phyloP scores from a whole-genome alignment of 2,329 filamentous ascomycete genomes.

The Pseudophaeomoniella oleicola region DNA sequence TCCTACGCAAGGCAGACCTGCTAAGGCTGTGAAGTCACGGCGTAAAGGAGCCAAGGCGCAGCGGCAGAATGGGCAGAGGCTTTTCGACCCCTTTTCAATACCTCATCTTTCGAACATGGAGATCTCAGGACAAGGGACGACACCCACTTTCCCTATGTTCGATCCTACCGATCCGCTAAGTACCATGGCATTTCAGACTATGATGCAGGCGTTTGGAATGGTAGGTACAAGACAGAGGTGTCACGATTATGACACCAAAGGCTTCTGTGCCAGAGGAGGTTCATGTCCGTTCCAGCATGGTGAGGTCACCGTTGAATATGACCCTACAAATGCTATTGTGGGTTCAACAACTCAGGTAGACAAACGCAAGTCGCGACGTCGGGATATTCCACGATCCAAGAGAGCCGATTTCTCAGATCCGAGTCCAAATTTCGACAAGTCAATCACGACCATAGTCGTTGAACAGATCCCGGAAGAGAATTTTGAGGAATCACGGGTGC shows the following conservation, averaged over 20 bases:
- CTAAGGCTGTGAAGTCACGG: slow-evolving; percentile 2
- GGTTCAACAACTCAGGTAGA: background rate
- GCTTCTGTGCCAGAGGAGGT: slow-evolving; percentile 41
- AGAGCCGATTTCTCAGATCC: slow-evolving; percentile 39
- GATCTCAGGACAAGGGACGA: slow-evolving; percentile 12
- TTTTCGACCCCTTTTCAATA: too few species aligned
- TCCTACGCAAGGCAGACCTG: background rate
- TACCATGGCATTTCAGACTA: slow-evolving; percentile 32
- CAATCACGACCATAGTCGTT: slow-evolving; percentile 41
- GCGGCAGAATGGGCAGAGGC: background rate
- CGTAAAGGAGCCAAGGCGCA: background rate
- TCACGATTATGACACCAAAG: slow-evolving; percentile 43
- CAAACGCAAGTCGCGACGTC: too few species aligned
- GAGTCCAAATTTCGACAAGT: slow-evolving; percentile 37
- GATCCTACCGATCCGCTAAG: slow-evolving; percentile 42
- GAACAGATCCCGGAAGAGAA: slow-evolving; percentile 47
- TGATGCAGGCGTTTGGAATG: slow-evolving; percentile 18
- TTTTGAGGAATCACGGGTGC: slow-evolving; percentile 37
- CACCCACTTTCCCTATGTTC: slow-evolving; percentile 34
- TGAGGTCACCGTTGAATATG: slow-evolving; percentile 20
- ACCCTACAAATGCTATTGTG: slow-evolving; percentile 19
- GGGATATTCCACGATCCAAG: too few species aligned
- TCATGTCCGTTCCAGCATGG: slow-evolving; percentile 45
- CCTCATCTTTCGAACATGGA: too few species aligned
- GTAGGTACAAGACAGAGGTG: slow-evolving; percentile 19